These are phyloP conservation scores for Zoysia pacifica DNA, from an alignment of 176 grass and related monocot species.

Conservation along the genomic window DNA sequence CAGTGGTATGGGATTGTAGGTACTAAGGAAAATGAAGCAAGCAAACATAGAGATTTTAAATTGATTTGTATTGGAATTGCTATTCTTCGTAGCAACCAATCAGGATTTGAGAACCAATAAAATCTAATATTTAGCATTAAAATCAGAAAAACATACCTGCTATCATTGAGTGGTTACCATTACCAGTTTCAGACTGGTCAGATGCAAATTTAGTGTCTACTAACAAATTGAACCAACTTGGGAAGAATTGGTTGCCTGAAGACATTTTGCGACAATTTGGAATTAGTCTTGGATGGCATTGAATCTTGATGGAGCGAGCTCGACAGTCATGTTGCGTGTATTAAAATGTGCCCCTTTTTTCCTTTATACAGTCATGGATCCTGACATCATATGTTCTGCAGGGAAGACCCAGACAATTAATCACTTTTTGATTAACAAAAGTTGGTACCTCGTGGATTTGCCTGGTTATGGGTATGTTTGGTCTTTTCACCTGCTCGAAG, in stretches of 20 bases:
- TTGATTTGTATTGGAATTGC: not conserved
- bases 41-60: not conserved
- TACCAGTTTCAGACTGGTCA: not conserved
- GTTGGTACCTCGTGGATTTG: constrained; percentile 95
- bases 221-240: not conserved
- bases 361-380: not conserved
- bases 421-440: constrained; percentile 92
- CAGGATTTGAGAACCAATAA: not conserved
- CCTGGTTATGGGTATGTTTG: constrained; percentile 84
- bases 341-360: not conserved
- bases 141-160: not conserved
- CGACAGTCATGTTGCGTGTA: not conserved
- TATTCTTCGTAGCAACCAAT: not conserved
- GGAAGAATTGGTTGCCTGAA: not conserved
- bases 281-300: not conserved
- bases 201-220: not conserved
- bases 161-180: not conserved
- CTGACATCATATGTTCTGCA: constrained; percentile 40
- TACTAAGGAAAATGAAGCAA: not conserved
- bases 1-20: not conserved
- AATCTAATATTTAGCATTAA: not conserved
- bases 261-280: not conserved
- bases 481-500: not conserved
- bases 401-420: constrained; percentile 94
- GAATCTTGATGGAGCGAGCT: not conserved